Percentiles rank a stretch among this genome's conserved stretches.
phyloP scores from a whole-genome alignment of 805 yeast genomes.

The Pichia nanzhaoensis region DNA sequence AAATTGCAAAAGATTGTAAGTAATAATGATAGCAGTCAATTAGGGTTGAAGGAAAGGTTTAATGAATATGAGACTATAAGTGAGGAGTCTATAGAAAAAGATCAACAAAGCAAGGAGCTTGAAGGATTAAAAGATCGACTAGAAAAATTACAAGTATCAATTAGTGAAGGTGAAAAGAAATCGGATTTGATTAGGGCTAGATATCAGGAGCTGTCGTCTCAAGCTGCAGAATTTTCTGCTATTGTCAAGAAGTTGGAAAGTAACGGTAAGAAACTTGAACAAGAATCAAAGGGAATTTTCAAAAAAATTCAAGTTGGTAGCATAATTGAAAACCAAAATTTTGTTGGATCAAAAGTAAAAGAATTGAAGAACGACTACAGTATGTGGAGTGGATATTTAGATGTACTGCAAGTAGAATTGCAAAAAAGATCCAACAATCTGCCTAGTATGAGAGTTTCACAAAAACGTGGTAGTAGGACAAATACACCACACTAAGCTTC shows the following conservation, averaged over 20 bases:
- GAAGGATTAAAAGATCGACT: conserved; percentile 11
- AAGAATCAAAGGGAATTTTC: conserved; percentile 32
- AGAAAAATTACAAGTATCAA: conserved; percentile 10
- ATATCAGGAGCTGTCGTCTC: conserved; percentile 41
- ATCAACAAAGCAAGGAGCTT: conserved; percentile 12
- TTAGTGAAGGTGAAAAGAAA: conserved; percentile 14
- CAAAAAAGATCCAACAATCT: conserved; percentile 17
- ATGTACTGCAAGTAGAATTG: conserved; percentile 19
- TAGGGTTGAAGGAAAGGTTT: conserved; percentile 9
- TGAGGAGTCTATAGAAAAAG: conserved; percentile 9
- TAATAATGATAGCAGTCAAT: conserved; percentile 12
- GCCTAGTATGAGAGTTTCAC: too few species aligned
- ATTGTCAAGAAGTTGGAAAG: conserved; percentile 21
- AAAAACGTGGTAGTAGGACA: conserved; percentile 19
- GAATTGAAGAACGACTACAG: conserved; percentile 17
- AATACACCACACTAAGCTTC: conserved; percentile 20
- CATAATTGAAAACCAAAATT: conserved; percentile 7
- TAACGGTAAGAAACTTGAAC: conserved; percentile 22
- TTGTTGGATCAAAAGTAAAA: conserved; percentile 13
- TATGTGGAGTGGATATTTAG: conserved; percentile 23
- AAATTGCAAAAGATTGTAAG: conserved; percentile 11
- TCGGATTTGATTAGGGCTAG: conserved; percentile 31
- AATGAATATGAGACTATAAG: conserved; percentile 6
- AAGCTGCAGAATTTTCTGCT: conserved; percentile 40
- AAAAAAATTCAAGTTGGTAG: conserved; percentile 20